Evolutionary conservation across 305 asterid species (phyloP).

Genomic region (Fraxinus greggii): DNA sequence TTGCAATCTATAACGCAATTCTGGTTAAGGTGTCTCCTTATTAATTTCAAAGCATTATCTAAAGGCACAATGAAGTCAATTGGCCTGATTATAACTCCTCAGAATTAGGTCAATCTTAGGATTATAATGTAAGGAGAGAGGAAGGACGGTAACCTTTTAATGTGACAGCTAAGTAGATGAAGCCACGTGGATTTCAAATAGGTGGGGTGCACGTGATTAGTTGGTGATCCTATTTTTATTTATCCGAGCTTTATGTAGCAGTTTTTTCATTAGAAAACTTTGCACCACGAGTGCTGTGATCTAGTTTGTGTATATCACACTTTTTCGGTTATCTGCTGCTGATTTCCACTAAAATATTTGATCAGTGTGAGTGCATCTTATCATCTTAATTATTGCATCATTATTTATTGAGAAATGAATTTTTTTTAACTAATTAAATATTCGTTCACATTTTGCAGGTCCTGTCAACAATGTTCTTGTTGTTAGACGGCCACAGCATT

Average conservation of each 20-base stretch:
- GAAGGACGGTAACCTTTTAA: neutral
- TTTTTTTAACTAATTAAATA: slow-evolving; percentile 4
- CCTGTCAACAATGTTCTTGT: slow-evolving; percentile 65
- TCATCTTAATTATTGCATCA: neutral
- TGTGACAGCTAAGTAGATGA: neutral
- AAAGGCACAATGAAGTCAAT: neutral
- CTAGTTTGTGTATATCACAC: neutral
- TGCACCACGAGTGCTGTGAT: neutral
- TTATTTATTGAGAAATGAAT: neutral
- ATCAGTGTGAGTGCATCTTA: neutral
- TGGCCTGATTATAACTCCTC: neutral
- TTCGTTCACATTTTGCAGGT: slow-evolving; percentile 45
- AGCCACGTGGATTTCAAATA: neutral
- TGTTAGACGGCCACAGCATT: slow-evolving; percentile 46
- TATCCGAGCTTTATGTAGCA: neutral
- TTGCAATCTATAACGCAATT: neutral
- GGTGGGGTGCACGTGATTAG: neutral
- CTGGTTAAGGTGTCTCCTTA: neutral
- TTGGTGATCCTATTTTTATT: neutral
- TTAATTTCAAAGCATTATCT: neutral
- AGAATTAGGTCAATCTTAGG: neutral
- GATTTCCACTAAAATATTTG: neutral
- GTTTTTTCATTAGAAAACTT: neutral
- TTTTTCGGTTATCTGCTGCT: neutral
- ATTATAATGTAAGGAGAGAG: neutral